Percentiles rank a stretch among this genome's conserved stretches.
phyloP scores from a whole-genome alignment of 129 eudicot genomes.

The Escallonia herrerae region DNA sequence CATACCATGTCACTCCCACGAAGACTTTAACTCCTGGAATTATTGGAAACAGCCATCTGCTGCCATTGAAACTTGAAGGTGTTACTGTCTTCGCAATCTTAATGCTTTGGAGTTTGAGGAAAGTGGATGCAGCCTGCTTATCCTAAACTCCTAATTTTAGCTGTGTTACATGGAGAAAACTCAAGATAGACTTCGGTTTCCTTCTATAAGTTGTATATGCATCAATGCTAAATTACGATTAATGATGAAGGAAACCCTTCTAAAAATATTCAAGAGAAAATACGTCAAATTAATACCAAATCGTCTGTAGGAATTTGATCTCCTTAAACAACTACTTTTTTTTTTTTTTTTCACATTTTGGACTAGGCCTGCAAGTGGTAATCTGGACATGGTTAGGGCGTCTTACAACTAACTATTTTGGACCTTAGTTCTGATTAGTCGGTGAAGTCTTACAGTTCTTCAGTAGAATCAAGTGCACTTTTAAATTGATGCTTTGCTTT shows the following conservation, averaged over 20 bases:
- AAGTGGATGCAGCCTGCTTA: neutral
- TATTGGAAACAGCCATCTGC: slow-evolving; percentile 88
- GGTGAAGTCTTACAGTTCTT: neutral
- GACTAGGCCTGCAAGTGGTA: neutral
- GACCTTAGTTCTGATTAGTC: neutral
- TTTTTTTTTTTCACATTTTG: neutral
- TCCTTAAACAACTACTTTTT: neutral
- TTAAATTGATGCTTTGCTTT: neutral
- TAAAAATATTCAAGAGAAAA: neutral
- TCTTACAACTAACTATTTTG: neutral
- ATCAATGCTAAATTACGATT: neutral
- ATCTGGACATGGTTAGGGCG: neutral
- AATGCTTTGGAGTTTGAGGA: neutral
- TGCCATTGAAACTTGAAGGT: slow-evolving; percentile 24
- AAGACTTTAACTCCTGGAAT: slow-evolving; percentile 90
- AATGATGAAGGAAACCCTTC: neutral
- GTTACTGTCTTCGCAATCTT: neutral
- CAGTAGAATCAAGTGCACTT: no score
- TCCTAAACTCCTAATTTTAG: neutral
- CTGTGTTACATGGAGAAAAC: neutral
- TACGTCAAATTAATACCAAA: neutral
- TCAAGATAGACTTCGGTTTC: neutral
- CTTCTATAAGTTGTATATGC: neutral
- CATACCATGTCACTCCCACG: slow-evolving; percentile 37
- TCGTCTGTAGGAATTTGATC: neutral